Percentiles rank a stretch among this genome's conserved stretches.
Evolutionary conservation across 495 filamentous ascomycete genomes (phyloP).

Genomic region (Neurospora terricola): DNA sequence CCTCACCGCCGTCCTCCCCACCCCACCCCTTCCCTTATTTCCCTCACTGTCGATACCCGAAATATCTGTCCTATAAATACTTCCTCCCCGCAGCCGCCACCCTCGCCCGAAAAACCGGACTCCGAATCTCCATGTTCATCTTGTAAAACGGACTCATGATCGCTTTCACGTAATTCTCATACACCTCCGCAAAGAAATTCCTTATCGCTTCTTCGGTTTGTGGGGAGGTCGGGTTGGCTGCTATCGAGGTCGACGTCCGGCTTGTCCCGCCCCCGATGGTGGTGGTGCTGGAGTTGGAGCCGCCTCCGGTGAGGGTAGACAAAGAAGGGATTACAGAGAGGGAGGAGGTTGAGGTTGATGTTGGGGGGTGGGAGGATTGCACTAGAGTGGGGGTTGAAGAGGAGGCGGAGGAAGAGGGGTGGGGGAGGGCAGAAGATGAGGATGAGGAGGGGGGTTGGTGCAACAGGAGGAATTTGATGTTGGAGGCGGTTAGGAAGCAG

Average conservation of each 20-base stretch:
- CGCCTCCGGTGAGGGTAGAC: not conserved
- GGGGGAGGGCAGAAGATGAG: conserved; percentile 1
- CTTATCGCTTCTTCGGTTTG: conserved; percentile 91
- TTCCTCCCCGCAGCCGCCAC: conserved; percentile 86
- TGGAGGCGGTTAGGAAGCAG: conserved; percentile 78
- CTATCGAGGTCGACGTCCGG: conserved; percentile 55
- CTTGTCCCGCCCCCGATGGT: not conserved
- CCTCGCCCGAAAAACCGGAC: conserved; percentile 70
- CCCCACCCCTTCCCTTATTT: too few species aligned
- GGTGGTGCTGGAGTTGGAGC: not conserved
- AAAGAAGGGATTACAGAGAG: not conserved
- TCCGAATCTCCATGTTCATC: conserved; percentile 70
- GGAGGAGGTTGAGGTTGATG: conserved; percentile 15
- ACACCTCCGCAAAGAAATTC: conserved; percentile 88
- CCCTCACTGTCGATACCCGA: not conserved
- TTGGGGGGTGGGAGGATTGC: not conserved
- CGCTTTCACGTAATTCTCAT: conserved; percentile 92
- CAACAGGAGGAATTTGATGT: conserved; percentile 80
- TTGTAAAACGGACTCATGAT: conserved; percentile 93
- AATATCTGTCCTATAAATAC: conserved; percentile 52
- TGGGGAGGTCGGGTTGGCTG: conserved; percentile 70
- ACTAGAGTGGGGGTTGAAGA: not conserved
- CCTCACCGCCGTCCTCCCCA: not conserved
- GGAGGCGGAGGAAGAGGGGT: not conserved
- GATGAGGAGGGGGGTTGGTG: conserved; percentile 55